Percentiles rank a stretch among this genome's conserved stretches.
Conservation (phyloP, 495 filamentous ascomycete genomes). For the Cryomyces minteri region DNA sequence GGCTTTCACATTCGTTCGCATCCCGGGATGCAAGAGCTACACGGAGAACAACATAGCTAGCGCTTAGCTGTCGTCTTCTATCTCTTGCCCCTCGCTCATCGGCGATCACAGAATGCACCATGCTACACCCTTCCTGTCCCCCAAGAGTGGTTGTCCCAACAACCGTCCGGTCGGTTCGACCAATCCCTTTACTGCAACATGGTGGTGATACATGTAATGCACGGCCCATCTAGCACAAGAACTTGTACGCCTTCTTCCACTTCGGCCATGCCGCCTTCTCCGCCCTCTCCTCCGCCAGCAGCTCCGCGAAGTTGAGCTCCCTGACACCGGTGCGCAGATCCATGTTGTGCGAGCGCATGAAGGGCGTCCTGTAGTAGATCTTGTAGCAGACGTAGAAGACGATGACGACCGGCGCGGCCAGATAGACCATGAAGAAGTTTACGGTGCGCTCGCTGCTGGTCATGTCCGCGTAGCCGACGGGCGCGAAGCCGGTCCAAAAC, state of each 20-base stretch:
- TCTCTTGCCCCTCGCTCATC: no score
- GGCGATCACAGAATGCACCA: no score
- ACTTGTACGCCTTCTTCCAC: constrained; percentile 64
- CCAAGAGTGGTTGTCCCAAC: no score
- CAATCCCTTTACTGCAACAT: no score
- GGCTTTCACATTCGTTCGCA: no score
- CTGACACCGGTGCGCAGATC: constrained; percentile 77
- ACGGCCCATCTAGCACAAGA: constrained; percentile 16
- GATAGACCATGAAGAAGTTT: constrained; percentile 59
- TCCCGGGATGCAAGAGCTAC: no score
- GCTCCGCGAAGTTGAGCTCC: constrained; percentile 59
- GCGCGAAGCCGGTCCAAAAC: constrained; percentile 28
- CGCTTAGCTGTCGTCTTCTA: no score
- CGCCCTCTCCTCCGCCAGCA: constrained; percentile 57
- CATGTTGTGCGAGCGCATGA: constrained; percentile 50
- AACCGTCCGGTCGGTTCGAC: no score
- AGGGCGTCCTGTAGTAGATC: constrained; percentile 49
- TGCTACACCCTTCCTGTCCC: no score
- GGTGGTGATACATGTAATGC: no score
- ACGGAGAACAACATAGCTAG: no score
- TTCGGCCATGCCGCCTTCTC: constrained; percentile 55
- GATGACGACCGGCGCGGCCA: constrained; percentile 70
- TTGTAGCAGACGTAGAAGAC: constrained; percentile 64
- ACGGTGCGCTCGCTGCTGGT: constrained; percentile 26
- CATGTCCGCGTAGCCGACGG: constrained; percentile 32